Evolutionary conservation across 352 stramenopile species (phyloP).

Genomic region (Globisporangium viniferum): DNA sequence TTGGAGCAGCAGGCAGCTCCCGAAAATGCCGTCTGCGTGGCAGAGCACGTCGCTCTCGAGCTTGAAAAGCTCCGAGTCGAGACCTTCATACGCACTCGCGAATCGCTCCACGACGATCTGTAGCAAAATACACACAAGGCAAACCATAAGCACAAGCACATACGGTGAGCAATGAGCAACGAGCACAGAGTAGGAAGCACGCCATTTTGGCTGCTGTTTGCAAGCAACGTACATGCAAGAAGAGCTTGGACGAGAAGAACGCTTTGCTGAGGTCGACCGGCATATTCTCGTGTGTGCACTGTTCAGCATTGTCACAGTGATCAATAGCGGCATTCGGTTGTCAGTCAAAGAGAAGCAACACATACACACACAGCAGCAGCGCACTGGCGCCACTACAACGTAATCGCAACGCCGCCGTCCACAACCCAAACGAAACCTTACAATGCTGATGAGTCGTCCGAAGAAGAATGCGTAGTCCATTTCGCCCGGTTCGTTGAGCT

Average conservation of each 20-base stretch:
- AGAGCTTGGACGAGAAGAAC: constrained; percentile 58
- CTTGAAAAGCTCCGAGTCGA: constrained; percentile 64
- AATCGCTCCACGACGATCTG: constrained; percentile 69
- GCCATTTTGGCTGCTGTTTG: background rate
- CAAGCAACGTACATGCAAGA: constrained; percentile 46
- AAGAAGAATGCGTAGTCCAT: constrained; percentile 62
- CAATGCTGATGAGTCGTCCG: constrained; percentile 40
- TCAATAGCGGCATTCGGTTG: background rate
- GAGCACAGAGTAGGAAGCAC: background rate
- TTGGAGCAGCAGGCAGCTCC: constrained; percentile 40
- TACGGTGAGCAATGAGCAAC: background rate
- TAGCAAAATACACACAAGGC: background rate
- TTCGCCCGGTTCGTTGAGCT: constrained; percentile 30
- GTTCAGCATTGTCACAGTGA: background rate
- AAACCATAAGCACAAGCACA: background rate
- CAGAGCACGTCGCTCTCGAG: constrained; percentile 66
- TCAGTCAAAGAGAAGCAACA: background rate
- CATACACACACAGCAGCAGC: no score
- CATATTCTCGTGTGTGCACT: constrained; percentile 29
- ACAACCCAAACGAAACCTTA: background rate
- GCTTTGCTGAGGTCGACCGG: constrained; percentile 24
- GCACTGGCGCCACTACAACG: background rate
- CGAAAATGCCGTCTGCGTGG: constrained; percentile 51
- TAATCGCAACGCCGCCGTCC: background rate
- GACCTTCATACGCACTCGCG: constrained; percentile 39